phyloP scores from a whole-genome alignment of 192 early-diverging fungal species.

The Rhizophagus clarus region DNA sequence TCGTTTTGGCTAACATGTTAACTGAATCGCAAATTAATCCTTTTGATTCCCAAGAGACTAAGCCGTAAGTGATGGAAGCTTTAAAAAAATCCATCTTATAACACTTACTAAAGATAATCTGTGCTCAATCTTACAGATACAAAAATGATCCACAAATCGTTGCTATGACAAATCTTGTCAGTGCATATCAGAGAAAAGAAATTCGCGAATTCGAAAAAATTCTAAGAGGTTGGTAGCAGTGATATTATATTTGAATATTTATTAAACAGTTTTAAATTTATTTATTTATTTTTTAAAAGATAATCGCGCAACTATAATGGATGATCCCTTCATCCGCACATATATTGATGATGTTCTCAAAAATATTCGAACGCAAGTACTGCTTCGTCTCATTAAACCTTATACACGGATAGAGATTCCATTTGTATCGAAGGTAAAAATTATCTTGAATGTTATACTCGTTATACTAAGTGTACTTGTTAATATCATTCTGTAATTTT shows the following conservation, averaged over 20 bases:
- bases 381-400: constrained; percentile 82
- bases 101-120: background rate
- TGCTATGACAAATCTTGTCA: constrained; percentile 92
- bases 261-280: background rate
- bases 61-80: constrained; percentile 61
- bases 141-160: constrained; percentile 89
- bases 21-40: constrained; percentile 95
- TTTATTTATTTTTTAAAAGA: constrained; percentile 36
- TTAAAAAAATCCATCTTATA: background rate
- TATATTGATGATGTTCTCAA: constrained; percentile 93
- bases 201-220: constrained; percentile 90
- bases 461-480: background rate
- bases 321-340: constrained; percentile 84
- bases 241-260: background rate
- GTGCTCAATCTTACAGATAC: constrained; percentile 57
- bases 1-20: constrained; percentile 96
- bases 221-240: constrained; percentile 47
- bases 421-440: constrained; percentile 72
- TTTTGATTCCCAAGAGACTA: constrained; percentile 96
- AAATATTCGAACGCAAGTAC: constrained; percentile 90
- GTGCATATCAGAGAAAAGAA: constrained; percentile 87
- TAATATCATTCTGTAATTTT: background rate
- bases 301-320: constrained; percentile 77
- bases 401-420: constrained; percentile 90
- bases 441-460: background rate